A percentile compares a stretch with the other conserved stretches of the same genome.
These are phyloP conservation scores for Anisodus tanguticus DNA, from an alignment of 257 asterid species.

Conservation along the genomic window DNA sequence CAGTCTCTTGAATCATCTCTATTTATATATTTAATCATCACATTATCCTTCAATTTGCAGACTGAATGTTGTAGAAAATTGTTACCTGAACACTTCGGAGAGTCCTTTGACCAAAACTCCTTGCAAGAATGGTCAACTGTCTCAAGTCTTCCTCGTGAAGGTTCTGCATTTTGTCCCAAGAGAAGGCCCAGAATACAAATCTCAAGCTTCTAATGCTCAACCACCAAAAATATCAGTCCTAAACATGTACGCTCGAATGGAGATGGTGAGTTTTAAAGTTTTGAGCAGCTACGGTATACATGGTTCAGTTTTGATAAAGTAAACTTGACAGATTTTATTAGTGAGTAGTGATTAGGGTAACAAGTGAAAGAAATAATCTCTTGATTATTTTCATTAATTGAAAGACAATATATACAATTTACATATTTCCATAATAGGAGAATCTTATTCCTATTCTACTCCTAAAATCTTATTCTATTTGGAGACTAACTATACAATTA, in stretches of 20 bases:
- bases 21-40: neutral
- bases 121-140: conserved; percentile 83
- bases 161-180: conserved; percentile 18
- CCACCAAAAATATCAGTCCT: neutral
- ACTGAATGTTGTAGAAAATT: conserved; percentile 82
- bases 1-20: neutral
- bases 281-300: neutral
- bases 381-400: no score
- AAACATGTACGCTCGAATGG: neutral
- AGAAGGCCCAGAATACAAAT: neutral
- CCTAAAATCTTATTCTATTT: no score
- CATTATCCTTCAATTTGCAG: conserved; percentile 48
- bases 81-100: conserved; percentile 86
- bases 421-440: no score
- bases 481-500: no score
- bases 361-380: no score
- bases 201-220: conserved; percentile 15
- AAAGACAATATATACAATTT: no score
- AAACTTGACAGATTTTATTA: neutral
- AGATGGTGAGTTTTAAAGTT: neutral
- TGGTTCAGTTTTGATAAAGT: conserved; percentile 12
- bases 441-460: no score
- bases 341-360: neutral
- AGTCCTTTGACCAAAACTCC: conserved; percentile 56
- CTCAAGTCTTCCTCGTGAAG: conserved; percentile 58